Percentiles rank a stretch among this genome's conserved stretches.
phyloP scores from a whole-genome alignment of 2,329 filamentous ascomycete genomes.

The Talaromyces pinophilus region DNA sequence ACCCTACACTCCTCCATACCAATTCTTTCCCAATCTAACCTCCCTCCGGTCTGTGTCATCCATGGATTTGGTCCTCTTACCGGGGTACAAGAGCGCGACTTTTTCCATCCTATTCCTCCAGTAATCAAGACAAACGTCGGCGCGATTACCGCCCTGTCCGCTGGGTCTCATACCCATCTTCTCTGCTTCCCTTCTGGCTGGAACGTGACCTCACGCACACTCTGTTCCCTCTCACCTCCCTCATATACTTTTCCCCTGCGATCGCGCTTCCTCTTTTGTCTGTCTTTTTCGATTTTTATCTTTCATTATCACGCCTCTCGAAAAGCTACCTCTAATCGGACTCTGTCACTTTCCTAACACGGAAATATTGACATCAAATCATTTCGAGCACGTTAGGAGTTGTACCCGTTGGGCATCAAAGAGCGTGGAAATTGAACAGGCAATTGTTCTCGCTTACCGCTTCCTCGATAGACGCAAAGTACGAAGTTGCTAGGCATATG shows the following conservation, averaged over 20 bases:
- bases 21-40: neutral
- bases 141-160: slow-evolving; percentile 17
- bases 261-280: neutral
- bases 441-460: neutral
- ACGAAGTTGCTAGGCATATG: neutral
- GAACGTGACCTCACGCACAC: neutral
- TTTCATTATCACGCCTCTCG: neutral
- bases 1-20: neutral
- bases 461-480: neutral
- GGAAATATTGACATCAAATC: slow-evolving; percentile 5
- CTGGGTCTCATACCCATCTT: neutral
- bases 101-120: slow-evolving; percentile 4
- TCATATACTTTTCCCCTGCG: neutral
- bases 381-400: neutral
- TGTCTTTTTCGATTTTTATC: neutral
- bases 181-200: neutral
- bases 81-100: slow-evolving; percentile 19
- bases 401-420: neutral
- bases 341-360: neutral
- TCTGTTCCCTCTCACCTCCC: neutral
- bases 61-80: slow-evolving; percentile 18
- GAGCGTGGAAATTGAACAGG: neutral
- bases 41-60: neutral
- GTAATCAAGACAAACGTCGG: neutral
- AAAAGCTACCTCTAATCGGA: neutral